Conservation (phyloP, 2,329 filamentous ascomycete species). For the Pseudogymnoascus verrucosus region DNA sequence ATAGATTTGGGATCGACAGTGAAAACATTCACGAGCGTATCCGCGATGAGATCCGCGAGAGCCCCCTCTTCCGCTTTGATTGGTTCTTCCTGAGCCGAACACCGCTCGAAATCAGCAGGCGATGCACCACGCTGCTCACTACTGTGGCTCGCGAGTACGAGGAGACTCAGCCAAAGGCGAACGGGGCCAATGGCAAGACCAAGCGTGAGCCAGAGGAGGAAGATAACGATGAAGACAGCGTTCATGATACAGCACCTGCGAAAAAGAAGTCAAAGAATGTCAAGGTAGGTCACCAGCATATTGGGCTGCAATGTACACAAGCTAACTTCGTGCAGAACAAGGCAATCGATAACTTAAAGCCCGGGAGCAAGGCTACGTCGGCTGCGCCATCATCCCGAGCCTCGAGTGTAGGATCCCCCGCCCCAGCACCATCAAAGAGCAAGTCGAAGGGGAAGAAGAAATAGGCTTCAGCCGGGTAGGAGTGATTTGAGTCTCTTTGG, state of each 20-base stretch:
- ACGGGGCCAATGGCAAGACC: conserved; percentile 55
- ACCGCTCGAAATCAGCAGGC: conserved; percentile 81
- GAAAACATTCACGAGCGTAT: conserved; percentile 89
- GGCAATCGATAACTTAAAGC: conserved; percentile 80
- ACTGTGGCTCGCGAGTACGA: conserved; percentile 95
- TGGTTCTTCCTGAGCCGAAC: conserved; percentile 99
- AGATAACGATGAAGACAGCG: conserved; percentile 74
- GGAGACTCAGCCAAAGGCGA: conserved; percentile 41
- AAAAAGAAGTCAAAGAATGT: conserved; percentile 94
- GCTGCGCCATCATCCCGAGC: conserved; percentile 67
- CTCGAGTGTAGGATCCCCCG: conserved; percentile 76
- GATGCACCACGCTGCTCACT: conserved; percentile 89
- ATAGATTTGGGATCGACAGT: conserved; percentile 85
- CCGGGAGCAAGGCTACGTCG: conserved; percentile 66
- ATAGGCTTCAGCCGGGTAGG: not conserved
- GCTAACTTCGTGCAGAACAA: conserved; percentile 61
- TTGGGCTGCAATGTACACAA: not conserved
- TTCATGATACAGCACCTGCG: conserved; percentile 71
- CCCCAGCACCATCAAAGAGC: conserved; percentile 38
- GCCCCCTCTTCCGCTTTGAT: conserved; percentile 91
- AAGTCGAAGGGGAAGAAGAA: conserved; percentile 5
- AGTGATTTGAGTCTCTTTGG: not conserved
- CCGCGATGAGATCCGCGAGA: conserved; percentile 93
- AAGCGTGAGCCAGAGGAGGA: conserved; percentile 75
- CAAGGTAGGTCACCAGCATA: conserved; percentile 52